Evolutionary conservation across 257 asterid species (phyloP).

Genomic region (Oldenlandia corymbosa): DNA sequence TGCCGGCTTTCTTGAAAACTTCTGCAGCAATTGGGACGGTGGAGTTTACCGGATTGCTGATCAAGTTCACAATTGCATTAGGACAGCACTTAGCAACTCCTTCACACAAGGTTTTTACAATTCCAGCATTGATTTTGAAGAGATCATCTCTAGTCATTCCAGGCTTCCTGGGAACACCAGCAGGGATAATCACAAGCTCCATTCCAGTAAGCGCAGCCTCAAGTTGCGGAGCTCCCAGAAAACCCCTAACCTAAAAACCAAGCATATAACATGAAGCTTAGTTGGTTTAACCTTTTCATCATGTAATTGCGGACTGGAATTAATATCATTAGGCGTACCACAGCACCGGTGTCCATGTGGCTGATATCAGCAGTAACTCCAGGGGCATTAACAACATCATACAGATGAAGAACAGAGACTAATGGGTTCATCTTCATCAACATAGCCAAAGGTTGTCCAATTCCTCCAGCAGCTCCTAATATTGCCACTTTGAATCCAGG

Average conservation of each 20-base stretch:
- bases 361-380: slow-evolving; percentile 96
- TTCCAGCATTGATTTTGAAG: slow-evolving; percentile 87
- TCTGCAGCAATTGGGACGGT: slow-evolving; percentile 92
- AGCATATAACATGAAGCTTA: background rate
- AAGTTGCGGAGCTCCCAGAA: slow-evolving; percentile 68
- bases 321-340: slow-evolving; percentile 34
- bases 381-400: slow-evolving; percentile 90
- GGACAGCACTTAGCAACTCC: slow-evolving; percentile 77
- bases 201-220: slow-evolving; percentile 81
- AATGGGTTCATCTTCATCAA: slow-evolving; percentile 91
- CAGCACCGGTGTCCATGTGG: slow-evolving; percentile 98
- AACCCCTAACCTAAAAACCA: slow-evolving; percentile 64
- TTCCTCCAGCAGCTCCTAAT: slow-evolving; percentile 95
- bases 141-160: slow-evolving; percentile 94
- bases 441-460: slow-evolving; percentile 89
- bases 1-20: slow-evolving; percentile 89
- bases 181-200: slow-evolving; percentile 84
- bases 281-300: background rate
- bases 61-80: slow-evolving; percentile 71
- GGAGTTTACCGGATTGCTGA: slow-evolving; percentile 89
- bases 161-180: slow-evolving; percentile 91
- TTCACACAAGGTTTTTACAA: slow-evolving; percentile 73
- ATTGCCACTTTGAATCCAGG: slow-evolving; percentile 93
- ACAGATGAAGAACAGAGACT: slow-evolving; percentile 89
- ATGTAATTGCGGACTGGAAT: background rate